phyloP scores from a whole-genome alignment of 139 green algal genomes.

The Coelastrella sp. region DNA sequence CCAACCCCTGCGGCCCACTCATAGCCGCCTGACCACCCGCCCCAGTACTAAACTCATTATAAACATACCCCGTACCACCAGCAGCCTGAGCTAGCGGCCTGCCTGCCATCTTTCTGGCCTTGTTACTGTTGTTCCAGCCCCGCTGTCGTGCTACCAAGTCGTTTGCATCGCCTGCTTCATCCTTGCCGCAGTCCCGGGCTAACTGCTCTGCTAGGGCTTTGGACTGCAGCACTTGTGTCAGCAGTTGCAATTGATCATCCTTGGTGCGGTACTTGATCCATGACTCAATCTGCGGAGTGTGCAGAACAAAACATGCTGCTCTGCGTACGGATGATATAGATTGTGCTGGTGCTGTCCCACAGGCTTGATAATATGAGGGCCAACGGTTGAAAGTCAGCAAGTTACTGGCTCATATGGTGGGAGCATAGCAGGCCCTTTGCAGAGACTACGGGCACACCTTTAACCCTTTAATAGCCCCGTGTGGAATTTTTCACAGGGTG shows the following conservation, averaged over 20 bases:
- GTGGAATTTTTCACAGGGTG: too few relatives aligned
- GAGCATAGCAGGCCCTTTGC: too few relatives aligned
- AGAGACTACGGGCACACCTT: too few relatives aligned
- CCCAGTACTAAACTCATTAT: conserved; percentile 6
- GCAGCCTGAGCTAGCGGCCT: conserved; percentile 18
- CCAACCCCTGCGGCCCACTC: conserved; percentile 17
- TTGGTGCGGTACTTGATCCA: conserved; percentile 49
- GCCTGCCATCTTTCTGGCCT: conserved; percentile 7
- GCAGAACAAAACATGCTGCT: too few relatives aligned
- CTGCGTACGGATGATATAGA: too few relatives aligned
- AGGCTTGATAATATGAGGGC: too few relatives aligned
- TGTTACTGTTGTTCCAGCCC: neutral
- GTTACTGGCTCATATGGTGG: too few relatives aligned
- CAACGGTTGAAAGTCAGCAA: too few relatives aligned
- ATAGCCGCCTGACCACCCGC: neutral
- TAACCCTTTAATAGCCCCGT: too few relatives aligned
- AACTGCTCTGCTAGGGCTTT: conserved; percentile 13
- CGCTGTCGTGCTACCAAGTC: conserved; percentile 33
- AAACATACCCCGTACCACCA: conserved; percentile 16
- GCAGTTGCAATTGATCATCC: conserved; percentile 83
- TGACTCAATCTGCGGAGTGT: neutral
- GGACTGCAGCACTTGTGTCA: conserved; percentile 58
- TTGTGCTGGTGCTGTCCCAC: too few relatives aligned
- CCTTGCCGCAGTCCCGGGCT: neutral
- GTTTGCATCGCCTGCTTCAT: conserved; percentile 14